Base-by-base conservation (phyloP, 2,329 filamentous ascomycete genomes). In the Helotiales sp. region DNA sequence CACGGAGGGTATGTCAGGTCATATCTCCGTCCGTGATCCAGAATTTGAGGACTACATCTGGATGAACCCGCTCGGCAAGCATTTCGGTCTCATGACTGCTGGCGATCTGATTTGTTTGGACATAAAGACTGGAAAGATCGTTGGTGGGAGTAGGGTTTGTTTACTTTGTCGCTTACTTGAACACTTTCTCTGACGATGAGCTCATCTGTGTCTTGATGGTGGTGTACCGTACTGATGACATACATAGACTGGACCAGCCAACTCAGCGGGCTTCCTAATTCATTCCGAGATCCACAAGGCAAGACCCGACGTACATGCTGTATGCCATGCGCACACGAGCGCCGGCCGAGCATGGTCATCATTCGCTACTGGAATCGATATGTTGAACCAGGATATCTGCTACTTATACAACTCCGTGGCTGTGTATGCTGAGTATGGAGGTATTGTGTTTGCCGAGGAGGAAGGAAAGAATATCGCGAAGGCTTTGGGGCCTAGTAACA, bases 241-340 rank as follows among this genome's bases (percentile, higher is more conserved):
- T n/a, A 0, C 54, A 54, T 32, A 76, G 73, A 83, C 78, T 15
- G 81, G 85, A 34, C 86, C 89, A 1, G 84, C 85, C 55, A 93
- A 93, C 76, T 85, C 86, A 3, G 88, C 90, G 0, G 90, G 90
- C 6, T 92, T 90, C 75, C 79, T 88, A 69, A 93, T 93, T 71
- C 90, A 93, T 78, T 84, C 84, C 6, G 89, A 88, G 26, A 81
- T 93, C 11, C 86, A 91, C 79, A 89, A 88, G 78, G 87, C 87
- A 4, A 81, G 90, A 34, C 85, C 85, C 3, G 85, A 91, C 75
- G 86, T 90, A 40, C 82, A 88, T 72, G 89, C 90, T 20, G 86
- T 89, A 32, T 91, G 88, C 77, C 91, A 93, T 74, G 86, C 87
- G 3, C 90, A 93, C 76, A 86, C 85, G n/a, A 82, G 82, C 45